These are phyloP conservation scores for Chytriomyces confervae DNA, from an alignment of 192 early-diverging fungal genomes.

Conservation along the genomic window DNA sequence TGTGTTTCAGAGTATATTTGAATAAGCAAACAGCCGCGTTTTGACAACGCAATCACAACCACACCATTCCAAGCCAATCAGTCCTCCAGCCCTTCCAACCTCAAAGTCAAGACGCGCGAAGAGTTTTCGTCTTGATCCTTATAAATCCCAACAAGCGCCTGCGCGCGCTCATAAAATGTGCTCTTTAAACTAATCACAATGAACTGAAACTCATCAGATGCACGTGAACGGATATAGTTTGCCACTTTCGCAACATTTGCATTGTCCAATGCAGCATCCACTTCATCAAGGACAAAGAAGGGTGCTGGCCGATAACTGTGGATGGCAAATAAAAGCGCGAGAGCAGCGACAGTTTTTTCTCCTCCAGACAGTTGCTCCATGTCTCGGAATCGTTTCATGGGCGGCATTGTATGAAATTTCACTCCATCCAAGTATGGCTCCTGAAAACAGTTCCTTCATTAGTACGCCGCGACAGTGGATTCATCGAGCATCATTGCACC, in stretches of 20 bases:
- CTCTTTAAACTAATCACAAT: constrained; percentile 98
- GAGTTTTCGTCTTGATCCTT: constrained; percentile 85
- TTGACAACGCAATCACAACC: not conserved
- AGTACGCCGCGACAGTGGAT: not conserved
- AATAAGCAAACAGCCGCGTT: too few species aligned
- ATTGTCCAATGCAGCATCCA: constrained; percentile 98
- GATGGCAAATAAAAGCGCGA: constrained; percentile 96
- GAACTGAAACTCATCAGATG: constrained; percentile 78
- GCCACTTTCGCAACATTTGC: constrained; percentile 94
- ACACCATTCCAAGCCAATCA: not conserved
- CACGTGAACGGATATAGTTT: constrained; percentile 84
- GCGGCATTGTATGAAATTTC: constrained; percentile 99
- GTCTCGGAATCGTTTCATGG: constrained; percentile 98
- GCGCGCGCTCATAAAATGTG: constrained; percentile 90
- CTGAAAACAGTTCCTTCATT: constrained; percentile 15
- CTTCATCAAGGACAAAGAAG: constrained; percentile 99
- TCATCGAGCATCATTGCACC: constrained; percentile 32
- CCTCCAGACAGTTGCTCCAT: constrained; percentile 99
- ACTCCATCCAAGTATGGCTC: constrained; percentile 94
- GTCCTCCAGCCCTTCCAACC: constrained; percentile 40
- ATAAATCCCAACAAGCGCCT: constrained; percentile 95
- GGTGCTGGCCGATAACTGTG: constrained; percentile 93
- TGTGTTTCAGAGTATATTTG: too few species aligned
- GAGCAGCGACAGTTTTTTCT: constrained; percentile 97
- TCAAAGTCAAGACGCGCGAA: constrained; percentile 79